phyloP scores from a whole-genome alignment of 345 rosid species.

The Heritiera littoralis region DNA sequence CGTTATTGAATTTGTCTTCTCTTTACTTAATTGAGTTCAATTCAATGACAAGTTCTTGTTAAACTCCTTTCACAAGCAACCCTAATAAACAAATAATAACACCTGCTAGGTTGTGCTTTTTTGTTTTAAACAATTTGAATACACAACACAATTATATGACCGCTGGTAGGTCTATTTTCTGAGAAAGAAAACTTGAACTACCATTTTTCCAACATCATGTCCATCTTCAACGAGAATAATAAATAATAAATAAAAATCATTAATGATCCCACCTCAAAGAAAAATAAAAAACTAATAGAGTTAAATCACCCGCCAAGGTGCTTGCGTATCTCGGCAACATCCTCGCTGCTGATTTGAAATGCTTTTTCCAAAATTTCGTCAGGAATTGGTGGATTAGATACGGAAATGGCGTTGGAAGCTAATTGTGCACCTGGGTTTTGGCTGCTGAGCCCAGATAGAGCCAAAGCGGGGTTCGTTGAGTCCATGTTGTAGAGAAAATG shows the following conservation, averaged over 20 bases:
- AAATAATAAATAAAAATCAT: background rate
- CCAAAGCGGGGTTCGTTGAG: constrained; percentile 42
- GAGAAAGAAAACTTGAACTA: background rate
- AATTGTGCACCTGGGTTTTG: constrained; percentile 73
- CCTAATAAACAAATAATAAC: background rate
- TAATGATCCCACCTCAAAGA: background rate
- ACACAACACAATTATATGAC: constrained; percentile 2
- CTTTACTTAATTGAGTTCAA: background rate
- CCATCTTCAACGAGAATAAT: background rate
- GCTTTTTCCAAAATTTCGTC: constrained; percentile 50
- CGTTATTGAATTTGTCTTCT: background rate
- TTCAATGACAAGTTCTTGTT: background rate
- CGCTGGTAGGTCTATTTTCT: constrained; percentile 30
- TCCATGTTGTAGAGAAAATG: constrained; percentile 63
- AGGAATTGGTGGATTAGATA: constrained; percentile 38
- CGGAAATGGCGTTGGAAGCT: constrained; percentile 45
- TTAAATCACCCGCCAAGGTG: constrained; percentile 47
- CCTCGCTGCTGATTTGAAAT: constrained; percentile 43
- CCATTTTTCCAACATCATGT: background rate
- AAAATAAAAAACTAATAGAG: background rate
- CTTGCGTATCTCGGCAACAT: constrained; percentile 41
- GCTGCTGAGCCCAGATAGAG: constrained; percentile 65
- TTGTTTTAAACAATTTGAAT: background rate
- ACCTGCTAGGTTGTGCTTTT: background rate
- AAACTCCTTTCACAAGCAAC: background rate